Base-by-base conservation (phyloP, 331 rosid species). In the Dryas integrifolia region DNA sequence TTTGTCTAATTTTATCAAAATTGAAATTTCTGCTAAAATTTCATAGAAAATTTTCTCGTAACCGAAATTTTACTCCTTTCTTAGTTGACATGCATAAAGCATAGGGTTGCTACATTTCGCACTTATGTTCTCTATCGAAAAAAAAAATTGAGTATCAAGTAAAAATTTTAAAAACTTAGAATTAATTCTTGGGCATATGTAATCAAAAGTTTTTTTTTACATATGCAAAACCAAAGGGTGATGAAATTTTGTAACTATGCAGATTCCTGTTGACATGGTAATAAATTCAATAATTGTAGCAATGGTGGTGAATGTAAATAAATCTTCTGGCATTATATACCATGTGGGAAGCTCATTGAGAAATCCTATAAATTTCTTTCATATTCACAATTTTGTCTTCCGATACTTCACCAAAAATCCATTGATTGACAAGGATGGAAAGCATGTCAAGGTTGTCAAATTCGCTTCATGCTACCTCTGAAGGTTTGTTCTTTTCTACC, bases 211-310 rank as follows among this genome's bases (percentile, higher is more conserved):
- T 18, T 18, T 18, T 18, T 18, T 18, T 18, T 18, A 18, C 6
- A 15, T n/a, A 14, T 26, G 30, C 30, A 26, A 26, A 26, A 26
- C 30, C 0, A 26, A 26, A 12, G 58, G 26, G 3, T 0, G 9
- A 15, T 26, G 39, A 38, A 14, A 13, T 2, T 39, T 40, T 41
- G 18, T n/a, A 9, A 13, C 0, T n/a, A 43, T 26, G 30, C 81
- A 92, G 96, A 84, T 88, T 41, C 98, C 96, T 0, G 98, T 88
- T 0, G 98, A 92, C 24, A 84, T 90, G 88, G 91, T 88, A 77
- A 92, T 90, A 65, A 90, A 87, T 73, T 76, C 91, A n/a, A 92
- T 88, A 0, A 11, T 90, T 1, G 84, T 82, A 69, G 79, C 86
- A 0, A 88, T 87, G 88, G 76, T 59, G 56, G 87, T 71, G 40